Evolutionary conservation across 805 yeast genomes (phyloP), one percentile per base, ranked within the genome.

Genomic region (Kazachstania psychrophila): DNA sequence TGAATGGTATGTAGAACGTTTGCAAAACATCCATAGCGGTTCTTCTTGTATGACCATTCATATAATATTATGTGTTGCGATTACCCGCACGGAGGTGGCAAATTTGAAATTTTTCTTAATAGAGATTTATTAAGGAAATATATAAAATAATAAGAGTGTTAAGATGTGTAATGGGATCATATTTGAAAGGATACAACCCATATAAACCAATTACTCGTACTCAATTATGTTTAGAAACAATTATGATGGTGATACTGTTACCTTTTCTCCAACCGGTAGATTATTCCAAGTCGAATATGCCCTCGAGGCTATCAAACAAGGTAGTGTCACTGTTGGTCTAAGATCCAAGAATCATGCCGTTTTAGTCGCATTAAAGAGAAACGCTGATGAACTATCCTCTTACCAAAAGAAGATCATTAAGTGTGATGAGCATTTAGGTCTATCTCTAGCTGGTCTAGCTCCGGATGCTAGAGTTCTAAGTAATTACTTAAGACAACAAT

Each of bases 191-290:
- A 13, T 12, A 17, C 23, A 11, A 16, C 11, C n/a, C 19, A 10
- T 18, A 28, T 9, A 17, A 18, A 5, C 8, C 14, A 7, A 11
- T 19, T 17, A 28, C n/a, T 17, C 2, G 19, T n/a, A 8, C 6
- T 4, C 7, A 24, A n/a, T n/a, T 23, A 60, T 60, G 98, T 92
- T 92, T 61, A 86, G 98, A 73, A 92, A 92, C 66, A 92, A 94
- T 54, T 92, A 92, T 72, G 98, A 92, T 62, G 94, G 94, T 71
- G 99, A 92, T 62, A 80, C 97, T 32, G 95, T 92, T 41, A 92
- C 99, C 11, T 92, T 85, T 66, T 89, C 97, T 23, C 98, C 98
- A 14, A 97, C 94, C 54, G 98, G 98, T 22, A 80, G 98, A 54
- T 69, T 92, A 42, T 92, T 92, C 69, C 98, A 92, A 65, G 98